These are phyloP conservation scores for Dendrothele bispora DNA, from an alignment of 768 basidiomycete species.

Conservation along the genomic window DNA sequence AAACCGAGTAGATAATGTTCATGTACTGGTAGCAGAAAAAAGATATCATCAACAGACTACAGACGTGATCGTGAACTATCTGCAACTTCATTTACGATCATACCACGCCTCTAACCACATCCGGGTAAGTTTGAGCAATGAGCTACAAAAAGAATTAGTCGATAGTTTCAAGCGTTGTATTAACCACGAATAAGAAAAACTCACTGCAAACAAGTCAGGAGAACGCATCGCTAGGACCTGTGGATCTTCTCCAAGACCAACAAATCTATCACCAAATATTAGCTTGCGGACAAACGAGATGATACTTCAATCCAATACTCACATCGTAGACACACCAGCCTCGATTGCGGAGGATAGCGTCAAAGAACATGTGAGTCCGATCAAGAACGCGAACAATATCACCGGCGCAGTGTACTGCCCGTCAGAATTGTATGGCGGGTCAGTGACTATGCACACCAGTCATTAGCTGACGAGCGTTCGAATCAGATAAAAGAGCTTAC, in stretches of 20 bases:
- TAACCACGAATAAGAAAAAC: slow-evolving; percentile 17
- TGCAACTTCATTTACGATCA: slow-evolving; percentile 10
- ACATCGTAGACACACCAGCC: slow-evolving; percentile 88
- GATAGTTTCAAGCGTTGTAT: slow-evolving; percentile 6
- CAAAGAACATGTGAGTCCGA: slow-evolving; percentile 68
- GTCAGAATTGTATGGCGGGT: slow-evolving; percentile 69
- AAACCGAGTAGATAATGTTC: neutral
- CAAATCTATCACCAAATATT: slow-evolving; percentile 51
- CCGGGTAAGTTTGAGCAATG: slow-evolving; percentile 67
- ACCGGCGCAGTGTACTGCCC: slow-evolving; percentile 81
- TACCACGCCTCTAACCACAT: slow-evolving; percentile 65
- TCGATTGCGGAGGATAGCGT: slow-evolving; percentile 76
- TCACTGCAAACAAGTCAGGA: slow-evolving; percentile 65
- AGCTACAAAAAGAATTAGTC: slow-evolving; percentile 35
- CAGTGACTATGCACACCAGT: slow-evolving; percentile 49
- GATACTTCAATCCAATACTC: slow-evolving; percentile 17
- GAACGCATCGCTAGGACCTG: slow-evolving; percentile 72
- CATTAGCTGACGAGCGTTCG: slow-evolving; percentile 3
- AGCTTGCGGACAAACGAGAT: neutral
- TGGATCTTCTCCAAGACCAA: slow-evolving; percentile 84
- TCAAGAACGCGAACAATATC: slow-evolving; percentile 77
- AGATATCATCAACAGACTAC: too few species aligned
- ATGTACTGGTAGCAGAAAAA: too few species aligned
- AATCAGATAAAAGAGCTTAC: slow-evolving; percentile 36
- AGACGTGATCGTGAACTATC: too few species aligned